These are phyloP conservation scores for Plasmodium gaboni DNA, from an alignment of 169 alveolate genomes.

Conservation along the genomic window DNA sequence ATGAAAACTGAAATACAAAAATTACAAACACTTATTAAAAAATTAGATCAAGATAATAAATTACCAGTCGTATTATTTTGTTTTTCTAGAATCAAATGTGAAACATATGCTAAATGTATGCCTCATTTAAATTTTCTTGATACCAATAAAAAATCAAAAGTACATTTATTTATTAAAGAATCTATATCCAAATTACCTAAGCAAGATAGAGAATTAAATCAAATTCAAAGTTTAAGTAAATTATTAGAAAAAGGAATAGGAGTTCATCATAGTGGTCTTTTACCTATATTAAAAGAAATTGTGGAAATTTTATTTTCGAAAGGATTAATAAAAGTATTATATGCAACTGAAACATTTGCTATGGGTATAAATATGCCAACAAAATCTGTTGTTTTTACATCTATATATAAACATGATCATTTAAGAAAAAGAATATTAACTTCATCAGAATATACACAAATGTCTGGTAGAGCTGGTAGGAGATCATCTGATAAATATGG, in stretches of 20 bases:
- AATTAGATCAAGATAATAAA: slow-evolving; percentile 88
- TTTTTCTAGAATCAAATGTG: slow-evolving; percentile 94
- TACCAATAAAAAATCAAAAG: slow-evolving; percentile 89
- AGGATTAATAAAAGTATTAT: slow-evolving; percentile 96
- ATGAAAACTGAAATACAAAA: slow-evolving; percentile 88
- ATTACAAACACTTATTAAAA: slow-evolving; percentile 84
- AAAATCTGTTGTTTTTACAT: slow-evolving; percentile 96
- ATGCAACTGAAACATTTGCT: slow-evolving; percentile 99
- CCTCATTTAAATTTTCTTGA: slow-evolving; percentile 88
- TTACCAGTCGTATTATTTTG: slow-evolving; percentile 97
- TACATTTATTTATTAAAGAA: slow-evolving; percentile 89
- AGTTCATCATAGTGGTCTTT: slow-evolving; percentile 98
- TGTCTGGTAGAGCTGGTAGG: slow-evolving; percentile 99
- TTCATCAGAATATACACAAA: slow-evolving; percentile 98
- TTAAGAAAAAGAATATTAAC: slow-evolving; percentile 88
- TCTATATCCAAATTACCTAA: slow-evolving; percentile 87
- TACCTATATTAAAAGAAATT: slow-evolving; percentile 98
- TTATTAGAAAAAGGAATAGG: slow-evolving; percentile 96
- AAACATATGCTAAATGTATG: slow-evolving; percentile 91
- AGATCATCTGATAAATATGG: slow-evolving; percentile 98
- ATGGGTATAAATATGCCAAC: slow-evolving; percentile 99
- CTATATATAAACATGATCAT: slow-evolving; percentile 95
- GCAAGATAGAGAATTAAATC: slow-evolving; percentile 93
- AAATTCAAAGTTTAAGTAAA: slow-evolving; percentile 87
- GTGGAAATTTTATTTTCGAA: slow-evolving; percentile 97